Evolutionary conservation across 2,329 filamentous ascomycete species (phyloP), one percentile per base, ranked within the genome.

Genomic region (Fusarium concolor): DNA sequence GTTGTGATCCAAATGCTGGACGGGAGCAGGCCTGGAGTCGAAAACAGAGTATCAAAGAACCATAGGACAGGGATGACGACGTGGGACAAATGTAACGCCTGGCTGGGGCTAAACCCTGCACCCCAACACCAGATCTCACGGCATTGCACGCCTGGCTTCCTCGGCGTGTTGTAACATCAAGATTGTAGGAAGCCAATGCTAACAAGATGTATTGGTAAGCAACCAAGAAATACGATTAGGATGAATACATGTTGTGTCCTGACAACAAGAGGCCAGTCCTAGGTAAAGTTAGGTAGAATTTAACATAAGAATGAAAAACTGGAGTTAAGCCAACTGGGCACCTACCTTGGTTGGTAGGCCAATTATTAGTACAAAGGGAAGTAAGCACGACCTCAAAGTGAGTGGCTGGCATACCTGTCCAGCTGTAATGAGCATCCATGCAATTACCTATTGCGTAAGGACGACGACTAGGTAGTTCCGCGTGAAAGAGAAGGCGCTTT

Each of bases 111-210:
- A 51, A 66, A 62, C 68, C 62, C 70, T 62, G 61, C 68, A 64
- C 62, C 67, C 67, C 64, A 57, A 70, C 45, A 71, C 72, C 51
- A 74, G 72, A 74, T 74, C 72, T 71, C 54, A 66, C 67, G 71
- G 72, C 65, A 74, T 72, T 67, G 57, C 65, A 66, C 70, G 69
- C 71, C 65, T 72, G 63, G 62, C 54, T 55, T 58, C 29, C 56
- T 63, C 60, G 50, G 45, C 62, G 66, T 68, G 71, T 62, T 58
- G 65, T 52, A 57, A 50, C 55, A 29, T 65, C 54, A 57, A 56
- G 55, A 65, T 64, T 52, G 29, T 38, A 41, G 28, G 31, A 33
- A 12, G 29, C 43, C 17, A 60, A 44, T 43, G 29, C 42, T 44
- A 31, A 41, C 18, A 24, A 39, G 50, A 47, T 62, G 42, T 37